A percentile compares a stretch with the other conserved stretches of the same genome.
These are phyloP conservation scores for Xylariaceae sp. DNA, from an alignment of 2,329 filamentous ascomycete genomes.

Conservation along the genomic window DNA sequence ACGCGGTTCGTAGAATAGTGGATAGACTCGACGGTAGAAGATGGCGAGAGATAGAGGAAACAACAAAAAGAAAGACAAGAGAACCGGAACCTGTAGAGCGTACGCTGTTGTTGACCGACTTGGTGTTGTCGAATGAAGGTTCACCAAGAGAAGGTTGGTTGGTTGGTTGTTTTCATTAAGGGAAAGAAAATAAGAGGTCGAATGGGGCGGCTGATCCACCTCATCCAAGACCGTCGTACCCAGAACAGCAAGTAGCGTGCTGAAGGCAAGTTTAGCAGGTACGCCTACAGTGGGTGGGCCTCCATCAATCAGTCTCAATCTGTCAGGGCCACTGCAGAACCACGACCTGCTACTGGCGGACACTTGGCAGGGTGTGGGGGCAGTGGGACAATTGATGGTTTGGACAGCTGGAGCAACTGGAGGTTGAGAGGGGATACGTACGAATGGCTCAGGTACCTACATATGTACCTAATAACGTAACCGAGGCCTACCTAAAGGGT, in stretches of 20 bases:
- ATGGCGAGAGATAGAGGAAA: conserved; percentile 7
- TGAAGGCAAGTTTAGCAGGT: conserved; percentile 14
- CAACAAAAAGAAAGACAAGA: conserved; percentile 7
- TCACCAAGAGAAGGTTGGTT: conserved; percentile 29
- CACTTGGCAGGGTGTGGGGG: background rate
- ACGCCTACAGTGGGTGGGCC: no score
- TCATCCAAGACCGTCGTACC: no score
- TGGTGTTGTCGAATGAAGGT: conserved; percentile 19
- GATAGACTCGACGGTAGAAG: conserved; percentile 22
- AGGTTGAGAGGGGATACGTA: no score
- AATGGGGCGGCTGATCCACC: conserved; percentile 23
- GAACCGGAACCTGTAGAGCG: background rate
- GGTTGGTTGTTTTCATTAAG: conserved; percentile 29
- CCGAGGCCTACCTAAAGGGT: background rate
- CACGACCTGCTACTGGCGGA: background rate
- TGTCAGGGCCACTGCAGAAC: background rate
- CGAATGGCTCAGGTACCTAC: background rate
- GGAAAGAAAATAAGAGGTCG: conserved; percentile 31
- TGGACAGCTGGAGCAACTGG: no score
- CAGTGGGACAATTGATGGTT: background rate
- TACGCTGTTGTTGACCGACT: conserved; percentile 20
- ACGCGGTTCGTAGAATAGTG: conserved; percentile 4
- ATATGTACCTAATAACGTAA: background rate
- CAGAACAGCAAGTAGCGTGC: no score
- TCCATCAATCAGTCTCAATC: no score